These are phyloP conservation scores for Cladophialophora immunda DNA, from an alignment of 2,329 filamentous ascomycete species.

Conservation along the genomic window DNA sequence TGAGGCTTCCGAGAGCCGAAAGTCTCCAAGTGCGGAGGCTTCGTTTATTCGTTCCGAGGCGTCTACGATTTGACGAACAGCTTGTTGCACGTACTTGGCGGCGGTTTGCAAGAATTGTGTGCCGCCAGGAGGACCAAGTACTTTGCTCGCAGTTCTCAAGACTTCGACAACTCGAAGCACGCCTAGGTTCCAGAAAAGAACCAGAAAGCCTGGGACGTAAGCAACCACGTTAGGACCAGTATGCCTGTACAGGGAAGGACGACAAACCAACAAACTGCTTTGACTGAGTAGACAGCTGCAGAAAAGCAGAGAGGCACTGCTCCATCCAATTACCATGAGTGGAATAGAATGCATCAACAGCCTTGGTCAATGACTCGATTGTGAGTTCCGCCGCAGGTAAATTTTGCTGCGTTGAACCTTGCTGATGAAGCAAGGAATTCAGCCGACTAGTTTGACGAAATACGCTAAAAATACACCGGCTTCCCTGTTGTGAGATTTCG, in stretches of 20 bases:
- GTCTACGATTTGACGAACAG: conserved; percentile 1
- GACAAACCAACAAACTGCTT: conserved; percentile 18
- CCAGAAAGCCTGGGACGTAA: conserved; percentile 4
- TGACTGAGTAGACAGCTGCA: conserved; percentile 5
- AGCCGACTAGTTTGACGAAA: conserved; percentile 12
- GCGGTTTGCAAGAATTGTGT: not conserved
- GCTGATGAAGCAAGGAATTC: not conserved
- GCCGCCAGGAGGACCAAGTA: not conserved
- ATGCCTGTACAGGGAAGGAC: too few relatives aligned
- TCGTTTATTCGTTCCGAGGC: conserved; percentile 12
- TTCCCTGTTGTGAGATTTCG: conserved; percentile 11
- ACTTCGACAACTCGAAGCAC: conserved; percentile 16
- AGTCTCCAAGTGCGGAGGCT: conserved; percentile 10
- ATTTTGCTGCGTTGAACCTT: too few relatives aligned
- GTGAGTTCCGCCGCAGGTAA: too few relatives aligned
- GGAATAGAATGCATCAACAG: conserved; percentile 15
- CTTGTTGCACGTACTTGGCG: not conserved
- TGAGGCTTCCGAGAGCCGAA: not conserved
- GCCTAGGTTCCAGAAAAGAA: conserved; percentile 18
- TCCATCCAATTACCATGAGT: conserved; percentile 17
- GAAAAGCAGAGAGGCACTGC: conserved; percentile 2
- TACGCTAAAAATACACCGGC: conserved; percentile 6
- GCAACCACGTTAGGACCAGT: not conserved
- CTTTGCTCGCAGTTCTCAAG: conserved; percentile 4
- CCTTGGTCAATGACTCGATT: conserved; percentile 5